These are phyloP conservation scores for Blastomyces gilchristii DNA, from an alignment of 2,329 filamentous ascomycete species.

Conservation along the genomic window DNA sequence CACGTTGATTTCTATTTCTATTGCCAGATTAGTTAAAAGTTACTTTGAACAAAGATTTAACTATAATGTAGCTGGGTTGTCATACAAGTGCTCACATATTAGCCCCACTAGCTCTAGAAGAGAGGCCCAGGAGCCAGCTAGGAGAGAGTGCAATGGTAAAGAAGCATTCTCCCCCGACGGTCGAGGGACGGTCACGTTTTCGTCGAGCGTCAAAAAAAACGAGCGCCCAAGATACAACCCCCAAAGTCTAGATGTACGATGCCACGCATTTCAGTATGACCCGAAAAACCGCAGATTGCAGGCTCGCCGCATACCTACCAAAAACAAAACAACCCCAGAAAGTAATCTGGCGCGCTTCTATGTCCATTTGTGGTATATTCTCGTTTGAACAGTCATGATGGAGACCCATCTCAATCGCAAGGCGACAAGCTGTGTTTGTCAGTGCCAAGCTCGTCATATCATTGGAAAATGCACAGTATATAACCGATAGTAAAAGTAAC, in stretches of 20 bases:
- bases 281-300: background rate
- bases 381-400: constrained; percentile 12
- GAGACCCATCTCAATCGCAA: constrained; percentile 15
- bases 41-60: background rate
- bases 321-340: constrained; percentile 16
- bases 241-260: constrained; percentile 10
- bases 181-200: constrained; percentile 8
- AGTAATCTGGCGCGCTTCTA: constrained; percentile 13
- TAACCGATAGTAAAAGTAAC: constrained; percentile 14
- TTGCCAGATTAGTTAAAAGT: background rate
- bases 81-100: constrained; percentile 15
- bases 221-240: constrained; percentile 16
- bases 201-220: constrained; percentile 12
- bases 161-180: background rate
- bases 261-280: background rate
- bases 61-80: background rate
- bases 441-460: constrained; percentile 16
- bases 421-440: constrained; percentile 14
- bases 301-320: constrained; percentile 7
- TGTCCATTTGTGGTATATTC: constrained; percentile 10
- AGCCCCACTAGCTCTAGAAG: constrained; percentile 12
- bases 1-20: constrained; percentile 9
- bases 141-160: constrained; percentile 8
- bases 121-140: constrained; percentile 13
- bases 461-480: constrained; percentile 14